phyloP scores from a whole-genome alignment of 2,329 filamentous ascomycete species.

The Fusarium burgessii region DNA sequence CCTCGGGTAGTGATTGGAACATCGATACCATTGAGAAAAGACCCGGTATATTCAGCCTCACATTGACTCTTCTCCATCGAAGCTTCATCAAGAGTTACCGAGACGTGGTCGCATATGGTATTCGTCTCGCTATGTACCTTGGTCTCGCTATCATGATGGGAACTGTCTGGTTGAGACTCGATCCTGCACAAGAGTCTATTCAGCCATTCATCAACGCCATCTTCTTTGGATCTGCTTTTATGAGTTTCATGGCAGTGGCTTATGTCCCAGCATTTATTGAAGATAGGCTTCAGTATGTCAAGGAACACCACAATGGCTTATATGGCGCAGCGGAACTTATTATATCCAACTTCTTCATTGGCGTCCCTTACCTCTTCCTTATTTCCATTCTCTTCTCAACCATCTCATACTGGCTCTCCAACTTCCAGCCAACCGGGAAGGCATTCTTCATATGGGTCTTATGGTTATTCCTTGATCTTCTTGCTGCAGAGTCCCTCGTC shows the following conservation, averaged over 20 bases:
- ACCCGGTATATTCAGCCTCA: constrained; percentile 63
- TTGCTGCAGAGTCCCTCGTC: constrained; percentile 85
- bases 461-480: constrained; percentile 86
- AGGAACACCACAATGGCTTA: constrained; percentile 84
- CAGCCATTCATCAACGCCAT: constrained; percentile 87
- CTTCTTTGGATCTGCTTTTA: constrained; percentile 79
- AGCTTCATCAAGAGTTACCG: constrained; percentile 87
- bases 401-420: constrained; percentile 83
- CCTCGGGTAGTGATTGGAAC: constrained; percentile 42
- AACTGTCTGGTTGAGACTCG: constrained; percentile 83
- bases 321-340: constrained; percentile 81
- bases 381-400: constrained; percentile 81
- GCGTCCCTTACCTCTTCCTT: constrained; percentile 82
- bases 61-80: constrained; percentile 77
- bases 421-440: constrained; percentile 73
- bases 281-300: constrained; percentile 45
- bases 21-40: constrained; percentile 43
- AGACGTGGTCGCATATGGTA: constrained; percentile 86
- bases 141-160: constrained; percentile 87
- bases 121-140: constrained; percentile 83
- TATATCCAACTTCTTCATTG: constrained; percentile 83
- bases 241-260: constrained; percentile 85
- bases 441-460: constrained; percentile 84
- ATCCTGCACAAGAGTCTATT: constrained; percentile 76
- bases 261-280: constrained; percentile 89